Percentiles rank a stretch among this genome's conserved stretches.
Conservation (phyloP, 1,139 yeast genomes). For the Yamadazyma dendronema region DNA sequence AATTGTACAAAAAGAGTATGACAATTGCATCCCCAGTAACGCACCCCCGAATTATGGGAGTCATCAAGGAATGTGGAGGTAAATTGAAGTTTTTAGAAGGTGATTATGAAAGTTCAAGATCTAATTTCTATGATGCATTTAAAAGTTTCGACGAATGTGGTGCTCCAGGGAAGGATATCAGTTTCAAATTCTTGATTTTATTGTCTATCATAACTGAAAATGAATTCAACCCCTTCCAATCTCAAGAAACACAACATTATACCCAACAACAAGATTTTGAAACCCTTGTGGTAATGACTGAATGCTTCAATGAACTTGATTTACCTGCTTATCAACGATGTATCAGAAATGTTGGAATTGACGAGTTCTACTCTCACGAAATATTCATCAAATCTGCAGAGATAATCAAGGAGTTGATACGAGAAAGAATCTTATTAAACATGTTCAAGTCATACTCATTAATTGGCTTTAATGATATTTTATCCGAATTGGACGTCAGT, state of each 20-base stretch:
- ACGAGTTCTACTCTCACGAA: conserved; percentile 26
- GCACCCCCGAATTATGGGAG: conserved; percentile 71
- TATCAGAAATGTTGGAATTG: conserved; percentile 8
- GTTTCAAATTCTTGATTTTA: conserved; percentile 61
- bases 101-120: conserved; percentile 61
- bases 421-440: conserved; percentile 28
- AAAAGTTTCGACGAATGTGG: conserved; percentile 82
- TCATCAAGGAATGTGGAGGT: conserved; percentile 74
- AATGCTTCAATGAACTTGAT: conserved; percentile 31
- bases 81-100: conserved; percentile 60
- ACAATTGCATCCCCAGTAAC: conserved; percentile 62
- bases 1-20: conserved; percentile 49
- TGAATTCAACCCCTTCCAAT: conserved; percentile 65
- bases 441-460: conserved; percentile 29
- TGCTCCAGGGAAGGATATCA: conserved; percentile 51
- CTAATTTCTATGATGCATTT: conserved; percentile 70
- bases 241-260: conserved; percentile 55
- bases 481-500: conserved; percentile 20
- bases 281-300: conserved; percentile 27
- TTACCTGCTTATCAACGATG: conserved; percentile 20
- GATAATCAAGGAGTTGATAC: conserved; percentile 31
- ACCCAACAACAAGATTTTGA: conserved; percentile 35
- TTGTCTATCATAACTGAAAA: conserved; percentile 65
- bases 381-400: conserved; percentile 28
- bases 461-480: conserved; percentile 27